Evolutionary conservation across 192 early-diverging fungal genomes (phyloP), one percentile per base, ranked within the genome.

Genomic region (Chytriomyces confervae): DNA sequence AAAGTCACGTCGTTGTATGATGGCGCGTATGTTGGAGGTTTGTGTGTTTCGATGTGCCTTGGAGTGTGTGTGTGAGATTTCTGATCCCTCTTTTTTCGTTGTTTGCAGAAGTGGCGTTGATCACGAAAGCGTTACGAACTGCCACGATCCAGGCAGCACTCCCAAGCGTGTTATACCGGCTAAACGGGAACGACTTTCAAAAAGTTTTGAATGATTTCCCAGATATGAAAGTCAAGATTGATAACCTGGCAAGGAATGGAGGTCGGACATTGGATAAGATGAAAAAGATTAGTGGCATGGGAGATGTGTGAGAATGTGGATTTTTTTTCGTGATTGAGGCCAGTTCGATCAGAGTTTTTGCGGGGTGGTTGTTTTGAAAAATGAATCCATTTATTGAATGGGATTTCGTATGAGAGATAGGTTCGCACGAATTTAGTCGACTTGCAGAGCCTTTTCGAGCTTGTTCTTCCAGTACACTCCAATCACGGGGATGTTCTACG

Each of bases 401-500:
- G 24, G 24, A 27, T 27, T 27, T 27, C 24, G 24, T 27, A 27
- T 27, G 24, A 27, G 24, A 27, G 24, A 27, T 27, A 27, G 24
- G 0, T 27, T 27, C 24, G 24, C 24, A 27, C 24, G 24, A 43
- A 45, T 68, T 78, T 72, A 78, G 62, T 78, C 77, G 44, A 78
- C 77, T 23, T 65, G 76, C 20, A 69, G 78, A 29, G 62, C 64
- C 24, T 67, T 81, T 13, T 82, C 83, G 11, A 86, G 62, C 80
- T 86, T 86, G 62, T 80, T 70, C 68, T 84, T 66, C 86, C 86
- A 87, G 81, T 67, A 85, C 0, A 23, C 61, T 18, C 86, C 86
- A 16, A 85, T 78, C 61, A 84, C 78, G 47, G 86, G 86, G 27
- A 87, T 57, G 57, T 87, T 80, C 50, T 71, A 53, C 6, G 29